Conservation (phyloP, 179 eudicot genomes). For the Sideroxylon spinosum region DNA sequence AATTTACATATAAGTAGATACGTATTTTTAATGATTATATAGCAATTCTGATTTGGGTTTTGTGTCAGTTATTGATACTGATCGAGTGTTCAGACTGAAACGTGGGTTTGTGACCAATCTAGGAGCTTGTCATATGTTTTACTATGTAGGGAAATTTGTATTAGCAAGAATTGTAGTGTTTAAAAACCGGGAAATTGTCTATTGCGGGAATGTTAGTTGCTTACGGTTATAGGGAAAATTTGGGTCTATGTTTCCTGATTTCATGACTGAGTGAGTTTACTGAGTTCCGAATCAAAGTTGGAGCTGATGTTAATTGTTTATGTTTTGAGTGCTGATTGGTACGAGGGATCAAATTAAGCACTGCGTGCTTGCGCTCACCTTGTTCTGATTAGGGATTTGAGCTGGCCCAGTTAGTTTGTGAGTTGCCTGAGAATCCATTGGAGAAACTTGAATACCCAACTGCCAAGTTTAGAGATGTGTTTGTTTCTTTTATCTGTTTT, state of each 20-base stretch:
- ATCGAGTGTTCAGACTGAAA: background rate
- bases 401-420: too few species aligned
- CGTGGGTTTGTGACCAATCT: background rate
- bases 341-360: too few species aligned
- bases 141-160: too few species aligned
- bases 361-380: too few species aligned
- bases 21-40: background rate
- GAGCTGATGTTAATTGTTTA: background rate
- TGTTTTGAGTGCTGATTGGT: background rate
- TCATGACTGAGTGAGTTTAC: background rate
- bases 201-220: too few species aligned
- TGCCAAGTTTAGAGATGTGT: background rate
- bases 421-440: background rate
- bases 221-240: too few species aligned
- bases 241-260: too few species aligned
- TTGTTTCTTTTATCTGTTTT: too few species aligned
- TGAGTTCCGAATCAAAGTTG: background rate
- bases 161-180: too few species aligned
- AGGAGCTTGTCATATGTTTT: background rate
- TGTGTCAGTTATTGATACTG: background rate
- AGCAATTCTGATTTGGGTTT: background rate
- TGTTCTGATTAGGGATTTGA: too few species aligned
- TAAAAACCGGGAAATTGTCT: too few species aligned
- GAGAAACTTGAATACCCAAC: background rate
- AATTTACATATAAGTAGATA: too few species aligned